Evolutionary conservation across 2,329 filamentous ascomycete species (phyloP).

Genomic region (Trichophaea hybrida): DNA sequence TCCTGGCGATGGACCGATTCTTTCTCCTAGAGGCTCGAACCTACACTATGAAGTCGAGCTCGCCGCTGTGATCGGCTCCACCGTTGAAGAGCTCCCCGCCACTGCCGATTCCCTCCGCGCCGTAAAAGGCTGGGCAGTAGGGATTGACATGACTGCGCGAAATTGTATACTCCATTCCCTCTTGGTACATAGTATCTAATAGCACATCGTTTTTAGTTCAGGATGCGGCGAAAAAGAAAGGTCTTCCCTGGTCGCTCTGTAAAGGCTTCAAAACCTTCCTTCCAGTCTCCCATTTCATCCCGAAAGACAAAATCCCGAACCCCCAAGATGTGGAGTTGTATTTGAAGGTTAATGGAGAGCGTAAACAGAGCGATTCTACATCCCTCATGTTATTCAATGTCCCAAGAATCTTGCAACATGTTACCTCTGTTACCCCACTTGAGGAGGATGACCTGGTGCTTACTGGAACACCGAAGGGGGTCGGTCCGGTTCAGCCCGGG

Average conservation of each 20-base stretch:
- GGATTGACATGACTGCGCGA: constrained; percentile 90
- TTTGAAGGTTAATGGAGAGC: constrained; percentile 65
- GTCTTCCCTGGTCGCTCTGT: constrained; percentile 86
- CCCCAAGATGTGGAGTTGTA: constrained; percentile 81
- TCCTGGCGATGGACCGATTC: constrained; percentile 61
- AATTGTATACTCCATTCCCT: constrained; percentile 37
- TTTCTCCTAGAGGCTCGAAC: constrained; percentile 58
- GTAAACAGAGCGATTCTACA: constrained; percentile 76
- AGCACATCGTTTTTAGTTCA: constrained; percentile 43
- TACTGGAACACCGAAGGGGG: constrained; percentile 95
- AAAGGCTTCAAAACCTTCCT: constrained; percentile 98
- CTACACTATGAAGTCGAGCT: constrained; percentile 94
- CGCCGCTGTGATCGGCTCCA: constrained; percentile 74
- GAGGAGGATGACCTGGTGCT: constrained; percentile 84
- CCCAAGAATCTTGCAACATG: constrained; percentile 73
- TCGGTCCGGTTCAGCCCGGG: constrained; percentile 69
- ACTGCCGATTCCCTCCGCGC: constrained; percentile 44
- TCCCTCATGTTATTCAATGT: constrained; percentile 88
- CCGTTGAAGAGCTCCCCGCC: constrained; percentile 57
- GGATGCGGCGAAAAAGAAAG: constrained; percentile 93
- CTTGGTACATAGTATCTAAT: not conserved
- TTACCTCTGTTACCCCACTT: constrained; percentile 87
- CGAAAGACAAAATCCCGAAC: constrained; percentile 65
- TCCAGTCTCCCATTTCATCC: constrained; percentile 67
- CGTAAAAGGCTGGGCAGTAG: constrained; percentile 17